phyloP scores from a whole-genome alignment of 345 rosid genomes.

The Eucalyptus virginea region DNA sequence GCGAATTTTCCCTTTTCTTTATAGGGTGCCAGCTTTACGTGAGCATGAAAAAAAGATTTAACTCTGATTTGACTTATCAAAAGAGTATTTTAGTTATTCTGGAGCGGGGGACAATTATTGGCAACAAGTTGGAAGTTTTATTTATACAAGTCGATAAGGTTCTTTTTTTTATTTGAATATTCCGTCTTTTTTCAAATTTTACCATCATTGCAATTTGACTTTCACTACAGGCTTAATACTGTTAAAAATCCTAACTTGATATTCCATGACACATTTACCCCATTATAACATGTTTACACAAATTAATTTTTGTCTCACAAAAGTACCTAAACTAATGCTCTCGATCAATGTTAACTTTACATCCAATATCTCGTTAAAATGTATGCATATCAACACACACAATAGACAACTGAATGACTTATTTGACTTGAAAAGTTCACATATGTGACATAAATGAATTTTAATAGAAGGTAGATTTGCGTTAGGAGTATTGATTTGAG shows the following conservation, averaged over 20 bases:
- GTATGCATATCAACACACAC: background rate
- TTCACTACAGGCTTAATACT: background rate
- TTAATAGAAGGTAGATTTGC: background rate
- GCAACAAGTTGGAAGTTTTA: background rate
- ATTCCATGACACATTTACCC: background rate
- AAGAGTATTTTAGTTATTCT: background rate
- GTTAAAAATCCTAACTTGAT: background rate
- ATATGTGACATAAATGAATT: background rate
- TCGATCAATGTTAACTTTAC: background rate
- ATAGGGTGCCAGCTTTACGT: too few relatives aligned
- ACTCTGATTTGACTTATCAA: too few relatives aligned
- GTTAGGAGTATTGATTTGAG: background rate
- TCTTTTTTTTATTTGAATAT: background rate
- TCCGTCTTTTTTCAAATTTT: background rate
- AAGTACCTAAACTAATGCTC: background rate
- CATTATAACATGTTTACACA: background rate
- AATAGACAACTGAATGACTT: background rate
- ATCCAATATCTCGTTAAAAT: background rate
- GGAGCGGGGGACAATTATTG: background rate
- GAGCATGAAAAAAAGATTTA: too few relatives aligned
- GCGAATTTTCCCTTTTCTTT: too few relatives aligned
- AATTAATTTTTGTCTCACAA: background rate
- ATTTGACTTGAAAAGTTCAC: background rate
- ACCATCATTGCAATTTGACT: background rate
- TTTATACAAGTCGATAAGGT: background rate